Evolutionary conservation across 345 rosid species (phyloP), one percentile per base, ranked within the genome.

Genomic region (Psidium guajava): DNA sequence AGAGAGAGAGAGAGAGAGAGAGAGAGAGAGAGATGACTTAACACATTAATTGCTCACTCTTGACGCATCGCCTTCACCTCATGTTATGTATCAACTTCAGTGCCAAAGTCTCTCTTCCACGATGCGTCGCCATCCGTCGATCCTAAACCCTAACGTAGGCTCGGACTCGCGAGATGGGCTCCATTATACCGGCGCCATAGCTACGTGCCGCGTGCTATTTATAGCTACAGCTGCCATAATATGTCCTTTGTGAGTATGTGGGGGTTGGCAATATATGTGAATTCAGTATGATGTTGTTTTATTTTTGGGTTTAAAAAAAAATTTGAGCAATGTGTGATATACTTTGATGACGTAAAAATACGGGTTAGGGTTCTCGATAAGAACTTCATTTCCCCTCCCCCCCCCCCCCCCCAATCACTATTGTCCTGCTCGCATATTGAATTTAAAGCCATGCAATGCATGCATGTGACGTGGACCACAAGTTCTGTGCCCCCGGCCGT

Each of bases 1-100:
- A 32, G 42, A 28, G 21, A 3, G n/a, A 36, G 44, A 27, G 10
- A 3, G 36, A 0, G 40, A 0, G 64, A 0, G 40, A 1, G 74
- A 14, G 75, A 1, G 44, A 13, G 47, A 36, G 32, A 9, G 47
- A 36, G 47, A 36, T 11, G 80, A 21, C 80, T 8, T 47, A 36
- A 69, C 12, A 12, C 47, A 69, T 69, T 69, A 69, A 36, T 21
- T 69, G 24, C 80, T 1, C 25, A 3, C 2, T 36, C 47, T 18
- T 22, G 80, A 69, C 80, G 4, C 80, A 10, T 69, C 77, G 77
- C 2, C 2, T 18, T 69, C 77, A 18, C 77, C 18, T 18, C 47
- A 18, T 2, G 4, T 2, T 47, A 8, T 21, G 2, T 54, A 3
- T 69, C 77, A 21, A 36, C 3, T 69, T 69, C 77, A 36, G 77